These are phyloP conservation scores for Neofusicoccum sp. DNA, from an alignment of 2,329 filamentous ascomycete species.

Conservation along the genomic window DNA sequence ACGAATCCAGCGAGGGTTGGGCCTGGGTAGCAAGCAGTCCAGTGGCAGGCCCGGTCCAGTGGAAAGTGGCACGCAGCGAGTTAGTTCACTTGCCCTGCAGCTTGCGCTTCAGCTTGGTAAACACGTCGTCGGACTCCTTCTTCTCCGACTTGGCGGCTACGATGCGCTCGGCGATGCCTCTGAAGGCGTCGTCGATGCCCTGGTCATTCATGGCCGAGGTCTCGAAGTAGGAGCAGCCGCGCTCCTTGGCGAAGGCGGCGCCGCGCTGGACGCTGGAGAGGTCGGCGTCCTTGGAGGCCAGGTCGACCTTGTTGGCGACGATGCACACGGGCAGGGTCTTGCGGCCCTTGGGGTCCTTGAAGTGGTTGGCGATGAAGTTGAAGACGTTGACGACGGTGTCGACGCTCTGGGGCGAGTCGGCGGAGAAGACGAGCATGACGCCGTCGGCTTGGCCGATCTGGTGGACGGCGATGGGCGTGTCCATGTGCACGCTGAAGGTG, in stretches of 20 bases:
- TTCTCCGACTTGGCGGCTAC: background rate
- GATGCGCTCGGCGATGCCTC: slow-evolving; percentile 1
- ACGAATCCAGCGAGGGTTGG: background rate
- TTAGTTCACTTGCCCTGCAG: slow-evolving; percentile 13
- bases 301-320: slow-evolving; percentile 12
- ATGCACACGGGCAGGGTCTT: slow-evolving; percentile 4
- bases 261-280: background rate
- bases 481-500: slow-evolving; percentile 18
- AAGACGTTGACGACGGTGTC: slow-evolving; percentile 16
- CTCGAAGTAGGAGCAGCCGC: slow-evolving; percentile 1
- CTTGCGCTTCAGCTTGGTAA: slow-evolving; percentile 13
- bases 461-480: slow-evolving; percentile 8
- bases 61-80: background rate
- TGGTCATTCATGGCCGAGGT: background rate
- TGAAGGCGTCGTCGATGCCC: slow-evolving; percentile 9
- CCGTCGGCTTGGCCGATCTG: slow-evolving; percentile 17
- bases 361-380: slow-evolving; percentile 13
- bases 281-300: background rate
- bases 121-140: slow-evolving; percentile 13
- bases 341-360: slow-evolving; percentile 13
- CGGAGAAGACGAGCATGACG: slow-evolving; percentile 11
- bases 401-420: background rate
- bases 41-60: background rate
- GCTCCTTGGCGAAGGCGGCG: background rate
- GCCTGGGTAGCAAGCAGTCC: background rate